A percentile compares a stretch with the other conserved stretches of the same genome.
These are phyloP conservation scores for Fraxinus angustifolia DNA, from an alignment of 305 asterid species.

Conservation along the genomic window DNA sequence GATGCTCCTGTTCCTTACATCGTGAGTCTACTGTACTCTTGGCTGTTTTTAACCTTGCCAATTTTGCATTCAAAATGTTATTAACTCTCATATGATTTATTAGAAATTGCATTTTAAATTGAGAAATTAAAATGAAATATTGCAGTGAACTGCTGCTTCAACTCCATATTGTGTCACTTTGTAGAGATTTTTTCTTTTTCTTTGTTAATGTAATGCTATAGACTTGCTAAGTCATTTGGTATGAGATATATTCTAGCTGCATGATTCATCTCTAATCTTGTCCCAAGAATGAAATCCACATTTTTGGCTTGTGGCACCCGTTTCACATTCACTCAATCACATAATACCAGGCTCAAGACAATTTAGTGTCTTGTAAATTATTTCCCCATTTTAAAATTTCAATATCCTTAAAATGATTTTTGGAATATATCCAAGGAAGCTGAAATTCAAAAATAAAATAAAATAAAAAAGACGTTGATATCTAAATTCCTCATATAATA, in stretches of 20 bases:
- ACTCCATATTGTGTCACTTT: background rate
- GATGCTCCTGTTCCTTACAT: conserved; percentile 98
- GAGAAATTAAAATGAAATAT: background rate
- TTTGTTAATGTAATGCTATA: background rate
- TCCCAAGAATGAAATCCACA: background rate
- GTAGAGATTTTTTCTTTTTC: background rate
- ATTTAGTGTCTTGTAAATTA: background rate
- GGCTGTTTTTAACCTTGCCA: conserved; percentile 3
- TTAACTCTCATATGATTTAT: background rate
- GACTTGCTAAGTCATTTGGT: background rate
- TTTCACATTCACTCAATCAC: background rate
- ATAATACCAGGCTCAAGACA: background rate
- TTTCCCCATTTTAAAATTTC: background rate
- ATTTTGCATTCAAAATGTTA: background rate
- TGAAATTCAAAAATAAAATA: background rate
- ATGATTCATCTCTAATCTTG: background rate
- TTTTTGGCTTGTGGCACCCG: background rate
- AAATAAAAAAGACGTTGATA: too few relatives aligned
- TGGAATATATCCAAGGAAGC: background rate
- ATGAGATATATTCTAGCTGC: background rate
- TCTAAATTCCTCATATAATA: background rate
- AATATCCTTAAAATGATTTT: background rate
- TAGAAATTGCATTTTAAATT: background rate
- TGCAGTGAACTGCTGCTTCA: background rate
- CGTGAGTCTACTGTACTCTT: conserved; percentile 47